A percentile compares a stretch with the other conserved stretches of the same genome.
Conservation (phyloP, 306 rosid species). For the Dryas alaskensis region DNA sequence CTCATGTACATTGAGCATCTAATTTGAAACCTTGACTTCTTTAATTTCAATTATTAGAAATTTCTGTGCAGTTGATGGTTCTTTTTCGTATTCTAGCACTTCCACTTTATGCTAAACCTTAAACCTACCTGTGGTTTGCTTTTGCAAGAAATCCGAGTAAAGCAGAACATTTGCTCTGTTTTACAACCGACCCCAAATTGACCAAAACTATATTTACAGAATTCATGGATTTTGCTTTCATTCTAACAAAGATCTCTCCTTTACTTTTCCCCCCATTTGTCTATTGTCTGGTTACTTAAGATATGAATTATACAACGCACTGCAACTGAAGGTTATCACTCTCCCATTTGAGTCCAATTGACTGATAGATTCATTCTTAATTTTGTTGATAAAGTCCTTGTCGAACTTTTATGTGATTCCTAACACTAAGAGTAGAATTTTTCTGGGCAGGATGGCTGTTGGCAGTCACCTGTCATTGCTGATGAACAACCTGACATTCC, state of each 20-base stretch:
- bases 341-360: neutral
- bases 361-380: neutral
- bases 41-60: neutral
- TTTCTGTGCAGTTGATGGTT: neutral
- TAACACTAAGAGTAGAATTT: conserved; percentile 23
- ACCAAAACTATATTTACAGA: neutral
- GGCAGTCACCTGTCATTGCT: conserved; percentile 66
- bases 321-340: neutral
- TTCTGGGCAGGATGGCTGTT: conserved; percentile 57
- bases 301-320: neutral
- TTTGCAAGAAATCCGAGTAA: neutral
- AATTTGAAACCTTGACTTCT: neutral
- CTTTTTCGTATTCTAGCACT: no score
- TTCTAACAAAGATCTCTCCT: neutral
- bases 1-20: neutral
- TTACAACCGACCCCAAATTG: neutral
- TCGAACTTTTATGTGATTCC: conserved; percentile 19
- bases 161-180: neutral
- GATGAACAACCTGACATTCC: conserved; percentile 77
- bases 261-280: neutral
- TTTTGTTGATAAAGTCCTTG: neutral
- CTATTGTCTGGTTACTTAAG: neutral
- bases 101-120: neutral
- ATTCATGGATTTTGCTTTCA: neutral
- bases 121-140: neutral